phyloP scores from a whole-genome alignment of 2,329 filamentous ascomycete genomes.

The Tolypocladium nubicola region DNA sequence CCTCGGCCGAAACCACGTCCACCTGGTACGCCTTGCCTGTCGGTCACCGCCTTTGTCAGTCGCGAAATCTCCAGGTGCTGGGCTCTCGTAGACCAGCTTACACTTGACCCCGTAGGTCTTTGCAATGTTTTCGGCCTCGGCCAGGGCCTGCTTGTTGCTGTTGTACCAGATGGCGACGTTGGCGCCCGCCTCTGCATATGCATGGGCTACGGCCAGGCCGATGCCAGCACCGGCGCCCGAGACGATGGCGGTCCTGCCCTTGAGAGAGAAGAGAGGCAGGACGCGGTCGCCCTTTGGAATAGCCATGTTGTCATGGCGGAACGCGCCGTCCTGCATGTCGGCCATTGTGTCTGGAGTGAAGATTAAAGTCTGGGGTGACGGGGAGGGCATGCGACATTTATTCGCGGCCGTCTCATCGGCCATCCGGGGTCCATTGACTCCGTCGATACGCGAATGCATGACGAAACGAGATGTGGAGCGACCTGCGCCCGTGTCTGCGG shows the following conservation, averaged over 20 bases:
- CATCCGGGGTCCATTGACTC: neutral
- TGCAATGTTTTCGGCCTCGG: conserved; percentile 52
- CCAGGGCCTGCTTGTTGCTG: conserved; percentile 52
- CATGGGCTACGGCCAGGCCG: conserved; percentile 53
- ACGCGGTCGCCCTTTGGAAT: conserved; percentile 38
- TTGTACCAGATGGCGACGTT: conserved; percentile 67
- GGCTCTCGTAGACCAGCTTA: conserved; percentile 23
- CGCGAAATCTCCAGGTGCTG: no score
- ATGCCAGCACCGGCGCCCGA: conserved; percentile 58
- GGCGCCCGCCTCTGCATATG: conserved; percentile 57
- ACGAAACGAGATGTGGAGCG: neutral
- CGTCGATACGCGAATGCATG: neutral
- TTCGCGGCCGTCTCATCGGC: neutral
- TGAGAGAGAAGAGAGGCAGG: conserved; percentile 57
- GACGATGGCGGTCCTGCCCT: conserved; percentile 59
- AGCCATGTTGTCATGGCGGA: conserved; percentile 46
- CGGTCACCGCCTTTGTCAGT: neutral
- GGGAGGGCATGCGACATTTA: neutral
- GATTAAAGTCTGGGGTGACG: neutral
- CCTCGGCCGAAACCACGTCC: conserved; percentile 43
- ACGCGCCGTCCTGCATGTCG: conserved; percentile 35
- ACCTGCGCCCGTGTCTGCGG: neutral
- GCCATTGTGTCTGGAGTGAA: conserved; percentile 18
- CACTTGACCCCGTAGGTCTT: conserved; percentile 58
- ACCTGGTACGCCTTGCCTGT: conserved; percentile 38